Percentiles rank a stretch among this genome's conserved stretches.
These are phyloP conservation scores for Raffaelea arxii DNA, from an alignment of 2,329 filamentous ascomycete genomes.

Conservation along the genomic window DNA sequence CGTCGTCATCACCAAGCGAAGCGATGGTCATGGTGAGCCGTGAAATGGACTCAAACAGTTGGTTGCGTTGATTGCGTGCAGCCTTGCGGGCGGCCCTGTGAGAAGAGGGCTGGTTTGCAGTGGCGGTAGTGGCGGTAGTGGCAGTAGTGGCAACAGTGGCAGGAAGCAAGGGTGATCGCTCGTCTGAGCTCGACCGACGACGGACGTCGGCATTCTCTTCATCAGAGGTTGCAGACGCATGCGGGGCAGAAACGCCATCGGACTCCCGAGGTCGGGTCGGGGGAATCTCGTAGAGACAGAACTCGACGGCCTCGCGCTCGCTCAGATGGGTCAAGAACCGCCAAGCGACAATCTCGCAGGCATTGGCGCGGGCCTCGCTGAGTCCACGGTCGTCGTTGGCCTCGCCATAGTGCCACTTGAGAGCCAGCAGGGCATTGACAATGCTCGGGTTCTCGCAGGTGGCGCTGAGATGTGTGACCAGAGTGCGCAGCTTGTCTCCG, in stretches of 20 bases:
- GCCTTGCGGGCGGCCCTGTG: slow-evolving; percentile 7
- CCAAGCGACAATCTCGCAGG: slow-evolving; percentile 76
- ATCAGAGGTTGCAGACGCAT: no score
- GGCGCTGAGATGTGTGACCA: slow-evolving; percentile 55
- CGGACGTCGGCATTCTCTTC: neutral
- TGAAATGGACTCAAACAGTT: slow-evolving; percentile 44
- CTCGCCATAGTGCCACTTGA: slow-evolving; percentile 65
- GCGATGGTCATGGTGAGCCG: slow-evolving; percentile 41
- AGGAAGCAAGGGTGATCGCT: slow-evolving; percentile 10
- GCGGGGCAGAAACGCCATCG: slow-evolving; percentile 17
- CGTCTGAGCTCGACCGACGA: neutral
- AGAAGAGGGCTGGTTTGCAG: neutral
- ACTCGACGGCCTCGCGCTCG: slow-evolving; percentile 65
- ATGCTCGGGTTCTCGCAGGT: slow-evolving; percentile 59
- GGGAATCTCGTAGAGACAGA: slow-evolving; percentile 64
- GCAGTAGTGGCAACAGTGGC: neutral
- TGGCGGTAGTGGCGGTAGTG: neutral
- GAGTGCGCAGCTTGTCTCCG: slow-evolving; percentile 43
- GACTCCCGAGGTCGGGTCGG: slow-evolving; percentile 16
- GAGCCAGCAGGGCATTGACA: slow-evolving; percentile 64
- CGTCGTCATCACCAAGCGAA: slow-evolving; percentile 30
- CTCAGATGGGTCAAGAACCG: slow-evolving; percentile 62
- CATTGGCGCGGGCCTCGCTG: slow-evolving; percentile 58
- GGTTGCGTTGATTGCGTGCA: slow-evolving; percentile 36
- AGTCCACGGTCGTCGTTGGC: slow-evolving; percentile 55